Evolutionary conservation across 1,284 basidiomycete genomes (phyloP), one percentile per base, ranked within the genome.

Genomic region (Ganoderma boninense): DNA sequence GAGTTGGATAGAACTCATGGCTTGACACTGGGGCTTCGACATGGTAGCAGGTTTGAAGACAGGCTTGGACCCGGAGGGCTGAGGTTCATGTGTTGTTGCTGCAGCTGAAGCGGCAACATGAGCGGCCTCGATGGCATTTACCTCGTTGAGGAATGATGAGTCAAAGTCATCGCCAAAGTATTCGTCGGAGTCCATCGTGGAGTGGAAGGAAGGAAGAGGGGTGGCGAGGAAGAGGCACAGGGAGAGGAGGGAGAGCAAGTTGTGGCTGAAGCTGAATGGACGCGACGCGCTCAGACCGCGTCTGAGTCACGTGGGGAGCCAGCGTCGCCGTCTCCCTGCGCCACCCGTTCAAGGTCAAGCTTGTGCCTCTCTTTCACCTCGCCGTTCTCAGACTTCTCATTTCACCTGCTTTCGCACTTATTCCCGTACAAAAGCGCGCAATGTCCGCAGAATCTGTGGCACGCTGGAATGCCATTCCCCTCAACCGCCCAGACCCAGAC

Each of bases 401-500:
- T 20, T 59, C 42, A 42, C 26, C 35, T 35, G 35, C 61, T 62
- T 44, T 52, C 35, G 5, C 32, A 23, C 42, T 7, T 32, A n/a
- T 26, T 49, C 20, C 23, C 35, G 29, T 26, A 20, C 26, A 64
- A 52, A 43, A 32, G 10, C 57, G 10, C 20, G 18, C 11, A 35
- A 92, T 93, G 92, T 93, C 92, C 40, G 84, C 85, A 64, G 83
- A 86, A 69, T 86, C 86, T 16, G 84, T 93, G 70, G 87, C 90
- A 43, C 86, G 90, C 64, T 93, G 92, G 91, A 92, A 92, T 73
- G 87, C 90, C 13, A 92, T 92, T 59, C 86, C 91, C 69, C 84
- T 85, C 82, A 71, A 76, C 52, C 80, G 84, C 65, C 71, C 80
- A 69, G 82, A 84, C 59, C 66, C 77, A 23, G 77, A 77, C 35